Base-by-base conservation (phyloP, 192 early-diverging fungal genomes). In the Backusella psychrophila region DNA sequence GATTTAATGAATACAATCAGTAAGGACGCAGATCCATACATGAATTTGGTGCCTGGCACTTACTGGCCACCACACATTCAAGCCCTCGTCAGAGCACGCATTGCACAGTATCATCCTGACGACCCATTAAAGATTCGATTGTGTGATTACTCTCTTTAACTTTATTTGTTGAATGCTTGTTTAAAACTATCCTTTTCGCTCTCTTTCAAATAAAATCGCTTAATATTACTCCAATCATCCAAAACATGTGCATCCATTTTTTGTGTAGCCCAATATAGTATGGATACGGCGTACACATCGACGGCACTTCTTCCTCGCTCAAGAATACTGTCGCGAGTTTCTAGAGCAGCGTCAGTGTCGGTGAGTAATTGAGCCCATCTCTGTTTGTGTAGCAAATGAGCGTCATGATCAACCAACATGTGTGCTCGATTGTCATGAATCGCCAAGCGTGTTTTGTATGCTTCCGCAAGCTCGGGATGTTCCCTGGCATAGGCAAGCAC, bases 31-130 rank as follows among this genome's bases (percentile, higher is more conserved):
- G 79, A 86, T 53, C 85, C 88, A 2, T 89, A 88, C 66, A 38
- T 88, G 1, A 39, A 66, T 0, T 29, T 89, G 14, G 69, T 79
- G n/a, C 78, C 68, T 34, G 85, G 85, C n/a, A 78, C 75, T n/a
- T 88, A 83, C 38, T 85, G 85, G 79, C 77, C 84, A 1, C 88
- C 88, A 4, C 85, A 89, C 56, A 76, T 87, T 35, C 82, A 89
- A 66, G 80, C 84, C n/a, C 63, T 89, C 21, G 76, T 89, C 67
- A 84, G 85, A 38, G 86, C 85, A 3, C 82, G 85, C 7, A 79
- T 89, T 73, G 87, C 85, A 15, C 72, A 77, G 1, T 80, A 86
- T 66, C 84, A 88, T 78, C 87, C 86, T 39, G 69, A 82, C 4
- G 87, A 89, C 33, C 66, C 83, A 6, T 78, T 76, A 46, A 76